Conservation (phyloP, 2,329 filamentous ascomycete species). For the Fusarium albidum region DNA sequence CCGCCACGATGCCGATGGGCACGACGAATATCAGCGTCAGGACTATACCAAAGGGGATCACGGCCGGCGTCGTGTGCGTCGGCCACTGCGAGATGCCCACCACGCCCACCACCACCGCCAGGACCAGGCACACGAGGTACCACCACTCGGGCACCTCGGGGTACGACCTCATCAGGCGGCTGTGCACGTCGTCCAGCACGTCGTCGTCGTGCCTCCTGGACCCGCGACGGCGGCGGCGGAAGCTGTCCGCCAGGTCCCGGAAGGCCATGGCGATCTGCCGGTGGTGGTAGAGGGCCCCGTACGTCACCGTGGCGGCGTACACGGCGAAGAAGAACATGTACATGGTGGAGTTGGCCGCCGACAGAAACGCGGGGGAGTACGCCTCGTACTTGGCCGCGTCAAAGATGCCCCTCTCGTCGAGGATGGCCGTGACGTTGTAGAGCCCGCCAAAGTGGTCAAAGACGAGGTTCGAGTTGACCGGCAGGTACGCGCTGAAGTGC, state of each 20-base stretch:
- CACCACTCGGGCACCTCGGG: slow-evolving; percentile 58
- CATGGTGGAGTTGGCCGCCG: slow-evolving; percentile 45
- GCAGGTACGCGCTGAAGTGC: slow-evolving; percentile 49
- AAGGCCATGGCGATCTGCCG: slow-evolving; percentile 49
- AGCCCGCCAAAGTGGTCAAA: slow-evolving; percentile 49
- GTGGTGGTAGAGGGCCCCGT: slow-evolving; percentile 51
- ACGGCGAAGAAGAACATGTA: slow-evolving; percentile 53
- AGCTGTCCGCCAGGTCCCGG: slow-evolving; percentile 41
- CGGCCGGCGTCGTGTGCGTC: slow-evolving; percentile 52
- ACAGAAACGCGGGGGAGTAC: slow-evolving; percentile 53
- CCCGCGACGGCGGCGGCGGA: too few species aligned
- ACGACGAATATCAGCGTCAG: slow-evolving; percentile 53
- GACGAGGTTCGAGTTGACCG: slow-evolving; percentile 51
- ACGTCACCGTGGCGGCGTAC: slow-evolving; percentile 50
- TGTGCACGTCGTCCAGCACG: slow-evolving; percentile 52
- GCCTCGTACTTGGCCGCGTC: slow-evolving; percentile 48
- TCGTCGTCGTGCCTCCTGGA: slow-evolving; percentile 39
- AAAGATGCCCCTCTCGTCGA: slow-evolving; percentile 47
- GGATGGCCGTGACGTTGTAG: slow-evolving; percentile 49
- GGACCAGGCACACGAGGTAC: slow-evolving; percentile 47
- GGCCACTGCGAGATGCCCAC: slow-evolving; percentile 49
- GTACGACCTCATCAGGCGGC: slow-evolving; percentile 56
- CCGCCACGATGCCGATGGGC: slow-evolving; percentile 53
- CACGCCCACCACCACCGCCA: slow-evolving; percentile 47
- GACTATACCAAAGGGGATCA: slow-evolving; percentile 53